These are phyloP conservation scores for Pisolithus microcarpus DNA, from an alignment of 768 basidiomycete species.

Conservation along the genomic window DNA sequence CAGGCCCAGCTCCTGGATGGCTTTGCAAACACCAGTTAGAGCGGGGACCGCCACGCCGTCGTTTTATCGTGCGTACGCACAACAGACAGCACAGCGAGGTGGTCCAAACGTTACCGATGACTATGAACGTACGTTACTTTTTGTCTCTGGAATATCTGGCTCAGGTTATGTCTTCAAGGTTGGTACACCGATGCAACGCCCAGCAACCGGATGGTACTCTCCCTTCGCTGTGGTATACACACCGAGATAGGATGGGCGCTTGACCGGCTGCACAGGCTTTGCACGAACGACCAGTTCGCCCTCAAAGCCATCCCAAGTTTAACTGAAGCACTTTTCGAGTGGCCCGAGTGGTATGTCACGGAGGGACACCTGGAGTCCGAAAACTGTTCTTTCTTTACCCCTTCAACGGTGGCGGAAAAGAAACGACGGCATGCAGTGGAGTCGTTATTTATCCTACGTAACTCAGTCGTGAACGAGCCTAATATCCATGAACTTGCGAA, in stretches of 20 bases:
- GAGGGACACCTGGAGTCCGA: constrained; percentile 50
- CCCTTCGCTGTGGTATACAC: constrained; percentile 75
- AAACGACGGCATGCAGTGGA: constrained; percentile 74
- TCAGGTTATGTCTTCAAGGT: constrained; percentile 40
- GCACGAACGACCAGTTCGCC: constrained; percentile 69
- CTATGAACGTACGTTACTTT: constrained; percentile 58
- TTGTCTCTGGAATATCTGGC: not conserved
- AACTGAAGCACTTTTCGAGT: constrained; percentile 77
- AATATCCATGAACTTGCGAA: constrained; percentile 56
- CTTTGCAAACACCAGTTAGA: constrained; percentile 25
- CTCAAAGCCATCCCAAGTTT: constrained; percentile 70
- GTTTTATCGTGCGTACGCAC: constrained; percentile 22
- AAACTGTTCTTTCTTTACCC: constrained; percentile 46
- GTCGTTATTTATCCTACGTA: constrained; percentile 81
- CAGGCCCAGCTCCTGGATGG: constrained; percentile 14
- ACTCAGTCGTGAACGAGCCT: constrained; percentile 62
- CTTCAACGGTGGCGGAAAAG: constrained; percentile 40
- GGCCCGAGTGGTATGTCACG: constrained; percentile 77
- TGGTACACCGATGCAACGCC: constrained; percentile 81
- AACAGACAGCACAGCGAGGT: constrained; percentile 13
- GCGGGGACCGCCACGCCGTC: constrained; percentile 14
- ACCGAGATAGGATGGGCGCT: constrained; percentile 86
- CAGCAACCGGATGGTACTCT: constrained; percentile 86
- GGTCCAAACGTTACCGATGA: constrained; percentile 57
- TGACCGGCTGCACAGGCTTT: constrained; percentile 75